Conservation (phyloP, 805 yeast species). For the Blastobotrys chiropterorum region DNA sequence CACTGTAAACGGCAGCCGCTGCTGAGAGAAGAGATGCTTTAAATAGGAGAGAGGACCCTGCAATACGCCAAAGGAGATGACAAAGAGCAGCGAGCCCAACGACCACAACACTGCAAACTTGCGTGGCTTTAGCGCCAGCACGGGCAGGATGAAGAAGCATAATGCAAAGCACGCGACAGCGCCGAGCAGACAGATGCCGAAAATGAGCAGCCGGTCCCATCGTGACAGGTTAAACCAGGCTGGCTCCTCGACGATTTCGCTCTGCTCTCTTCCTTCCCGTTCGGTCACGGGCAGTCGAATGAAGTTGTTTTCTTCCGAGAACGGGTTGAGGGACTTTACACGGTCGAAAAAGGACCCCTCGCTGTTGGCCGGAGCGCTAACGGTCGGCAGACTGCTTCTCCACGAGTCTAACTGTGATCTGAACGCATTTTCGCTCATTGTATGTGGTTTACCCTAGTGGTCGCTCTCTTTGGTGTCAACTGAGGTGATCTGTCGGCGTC, state of each 20-base stretch:
- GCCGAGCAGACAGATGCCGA: constrained; percentile 68
- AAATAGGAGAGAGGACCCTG: constrained; percentile 88
- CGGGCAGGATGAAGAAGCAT: constrained; percentile 82
- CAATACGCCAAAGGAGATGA: constrained; percentile 79
- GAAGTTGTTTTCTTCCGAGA: constrained; percentile 17
- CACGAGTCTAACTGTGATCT: constrained; percentile 30
- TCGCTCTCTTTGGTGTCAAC: no score
- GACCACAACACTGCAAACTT: constrained; percentile 87
- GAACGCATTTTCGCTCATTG: constrained; percentile 27
- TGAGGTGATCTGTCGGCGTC: no score
- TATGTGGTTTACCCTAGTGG: not conserved
- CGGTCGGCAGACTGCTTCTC: constrained; percentile 17
- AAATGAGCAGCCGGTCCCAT: constrained; percentile 74
- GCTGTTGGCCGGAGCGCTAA: constrained; percentile 9
- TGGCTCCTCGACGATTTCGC: constrained; percentile 32
- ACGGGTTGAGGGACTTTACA: constrained; percentile 24
- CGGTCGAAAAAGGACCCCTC: constrained; percentile 21
- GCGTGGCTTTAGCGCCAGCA: constrained; percentile 79
- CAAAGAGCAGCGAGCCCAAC: constrained; percentile 80
- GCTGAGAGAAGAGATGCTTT: constrained; percentile 65
- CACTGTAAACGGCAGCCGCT: constrained; percentile 71
- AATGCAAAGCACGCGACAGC: constrained; percentile 75
- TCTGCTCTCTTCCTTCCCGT: constrained; percentile 18
- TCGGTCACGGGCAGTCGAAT: constrained; percentile 20
- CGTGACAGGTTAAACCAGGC: constrained; percentile 45